These are phyloP conservation scores for Psilocybe cubensis DNA, from an alignment of 768 basidiomycete genomes.

Conservation along the genomic window DNA sequence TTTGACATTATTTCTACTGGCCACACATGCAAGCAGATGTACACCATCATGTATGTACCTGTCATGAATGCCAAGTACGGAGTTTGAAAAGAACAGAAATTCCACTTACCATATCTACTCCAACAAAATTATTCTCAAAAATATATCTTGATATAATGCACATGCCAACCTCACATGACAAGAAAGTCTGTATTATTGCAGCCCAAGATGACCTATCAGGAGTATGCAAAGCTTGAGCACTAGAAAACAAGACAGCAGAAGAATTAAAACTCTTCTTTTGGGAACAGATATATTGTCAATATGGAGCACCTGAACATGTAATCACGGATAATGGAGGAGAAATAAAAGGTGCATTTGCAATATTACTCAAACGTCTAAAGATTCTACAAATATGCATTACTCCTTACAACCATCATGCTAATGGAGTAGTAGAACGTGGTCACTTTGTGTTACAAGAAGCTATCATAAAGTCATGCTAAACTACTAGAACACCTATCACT, in stretches of 20 bases:
- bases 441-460: too few species aligned
- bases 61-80: constrained; percentile 39
- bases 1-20: constrained; percentile 7
- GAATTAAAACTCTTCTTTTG: constrained; percentile 10
- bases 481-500: too few species aligned
- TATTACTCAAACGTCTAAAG: too few species aligned
- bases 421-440: too few species aligned
- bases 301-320: too few species aligned
- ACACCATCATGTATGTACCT: constrained; percentile 23
- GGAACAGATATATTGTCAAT: too few species aligned
- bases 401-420: too few species aligned
- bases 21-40: constrained; percentile 5
- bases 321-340: too few species aligned
- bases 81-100: constrained; percentile 24
- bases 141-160: constrained; percentile 39
- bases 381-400: too few species aligned
- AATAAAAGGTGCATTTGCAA: too few species aligned
- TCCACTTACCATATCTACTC: constrained; percentile 20
- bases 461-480: too few species aligned
- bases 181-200: constrained; percentile 15
- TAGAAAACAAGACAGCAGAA: constrained; percentile 4
- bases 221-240: too few species aligned
- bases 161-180: constrained; percentile 23
- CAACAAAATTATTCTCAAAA: constrained; percentile 27
- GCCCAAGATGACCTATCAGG: constrained; percentile 12